Evolutionary conservation across 345 rosid species (phyloP).

Genomic region (Cardamine occulta): DNA sequence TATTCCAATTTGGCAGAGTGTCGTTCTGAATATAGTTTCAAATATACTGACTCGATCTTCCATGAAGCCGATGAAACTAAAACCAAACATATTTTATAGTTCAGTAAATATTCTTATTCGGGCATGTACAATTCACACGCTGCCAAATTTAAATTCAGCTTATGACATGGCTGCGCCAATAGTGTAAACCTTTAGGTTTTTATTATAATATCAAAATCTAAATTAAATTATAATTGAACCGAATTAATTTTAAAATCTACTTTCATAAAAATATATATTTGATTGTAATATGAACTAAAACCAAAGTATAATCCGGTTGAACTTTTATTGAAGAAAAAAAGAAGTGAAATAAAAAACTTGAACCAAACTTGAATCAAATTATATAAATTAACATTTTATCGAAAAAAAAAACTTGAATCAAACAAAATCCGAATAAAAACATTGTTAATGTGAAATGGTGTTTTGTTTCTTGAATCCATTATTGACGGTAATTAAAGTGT

Average conservation of each 20-base stretch:
- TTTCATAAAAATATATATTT: background rate
- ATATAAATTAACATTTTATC: no score
- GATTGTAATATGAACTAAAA: background rate
- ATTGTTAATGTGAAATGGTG: slow-evolving; percentile 1
- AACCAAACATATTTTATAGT: no score
- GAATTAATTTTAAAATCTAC: background rate
- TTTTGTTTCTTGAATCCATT: background rate
- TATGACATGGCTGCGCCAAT: background rate
- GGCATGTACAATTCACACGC: no score
- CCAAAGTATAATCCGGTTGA: background rate
- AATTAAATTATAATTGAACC: background rate
- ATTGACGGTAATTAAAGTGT: slow-evolving; percentile 5
- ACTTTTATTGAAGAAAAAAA: background rate
- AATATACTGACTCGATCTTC: background rate
- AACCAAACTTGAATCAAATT: background rate
- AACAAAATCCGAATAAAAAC: background rate
- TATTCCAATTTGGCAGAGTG: no score
- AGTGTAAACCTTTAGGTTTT: no score
- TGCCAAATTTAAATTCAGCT: no score
- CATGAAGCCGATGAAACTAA: background rate
- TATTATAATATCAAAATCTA: no score
- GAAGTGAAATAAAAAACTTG: background rate
- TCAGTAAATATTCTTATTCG: background rate
- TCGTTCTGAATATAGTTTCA: background rate
- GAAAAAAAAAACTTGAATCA: background rate